Conservation (phyloP, 352 stramenopile species). For the Halophytophthora polymorphica region DNA sequence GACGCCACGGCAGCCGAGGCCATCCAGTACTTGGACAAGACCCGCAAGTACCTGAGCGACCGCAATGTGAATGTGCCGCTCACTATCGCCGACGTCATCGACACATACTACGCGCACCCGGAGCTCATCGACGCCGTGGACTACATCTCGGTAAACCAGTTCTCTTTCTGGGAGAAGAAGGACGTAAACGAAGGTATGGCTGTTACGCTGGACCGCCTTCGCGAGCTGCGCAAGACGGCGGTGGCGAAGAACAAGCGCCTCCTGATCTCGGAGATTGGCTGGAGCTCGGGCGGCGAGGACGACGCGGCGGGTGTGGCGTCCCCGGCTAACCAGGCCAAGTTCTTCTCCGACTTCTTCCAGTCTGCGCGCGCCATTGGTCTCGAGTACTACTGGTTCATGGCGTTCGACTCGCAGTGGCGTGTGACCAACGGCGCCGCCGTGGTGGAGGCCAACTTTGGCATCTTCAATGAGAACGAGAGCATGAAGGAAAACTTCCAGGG, state of each 20-base stretch:
- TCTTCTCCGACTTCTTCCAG: constrained; percentile 68
- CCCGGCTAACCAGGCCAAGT: constrained; percentile 54
- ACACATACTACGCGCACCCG: constrained; percentile 64
- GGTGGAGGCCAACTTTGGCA: constrained; percentile 66
- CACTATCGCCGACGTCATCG: constrained; percentile 68
- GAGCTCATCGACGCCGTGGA: constrained; percentile 61
- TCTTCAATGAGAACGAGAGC: constrained; percentile 43
- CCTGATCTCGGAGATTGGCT: constrained; percentile 70
- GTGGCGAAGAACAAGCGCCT: constrained; percentile 51
- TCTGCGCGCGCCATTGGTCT: constrained; percentile 43
- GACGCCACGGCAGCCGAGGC: constrained; percentile 42
- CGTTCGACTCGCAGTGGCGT: constrained; percentile 66
- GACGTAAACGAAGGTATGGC: constrained; percentile 46
- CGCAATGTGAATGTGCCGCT: constrained; percentile 47
- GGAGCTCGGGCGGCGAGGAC: constrained; percentile 46
- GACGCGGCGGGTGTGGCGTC: constrained; percentile 30
- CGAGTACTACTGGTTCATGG: constrained; percentile 74
- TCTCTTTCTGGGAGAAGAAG: constrained; percentile 66
- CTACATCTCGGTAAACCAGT: constrained; percentile 74
- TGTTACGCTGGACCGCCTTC: constrained; percentile 54
- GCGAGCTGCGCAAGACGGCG: constrained; percentile 38
- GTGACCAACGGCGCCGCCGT: constrained; percentile 36
- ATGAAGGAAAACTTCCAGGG: constrained; percentile 62
- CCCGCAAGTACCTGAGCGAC: constrained; percentile 40
- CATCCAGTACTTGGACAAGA: constrained; percentile 59